A percentile compares a stretch with the other conserved stretches of the same genome.
Evolutionary conservation across 345 rosid genomes (phyloP).

Genomic region (Gossypium longicalyx): DNA sequence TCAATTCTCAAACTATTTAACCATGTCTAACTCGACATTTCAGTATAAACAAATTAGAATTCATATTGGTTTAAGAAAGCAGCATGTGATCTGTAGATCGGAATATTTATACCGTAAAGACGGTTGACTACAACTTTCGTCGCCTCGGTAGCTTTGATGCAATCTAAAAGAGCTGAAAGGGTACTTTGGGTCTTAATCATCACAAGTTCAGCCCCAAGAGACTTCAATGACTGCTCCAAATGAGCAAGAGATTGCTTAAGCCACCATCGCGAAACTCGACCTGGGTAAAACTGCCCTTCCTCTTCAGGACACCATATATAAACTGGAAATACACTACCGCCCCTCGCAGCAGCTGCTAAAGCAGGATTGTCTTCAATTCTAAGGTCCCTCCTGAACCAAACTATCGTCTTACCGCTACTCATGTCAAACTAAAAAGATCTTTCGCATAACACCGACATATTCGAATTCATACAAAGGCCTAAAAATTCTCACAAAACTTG

Average conservation of each 20-base stretch:
- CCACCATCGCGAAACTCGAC: conserved; percentile 98
- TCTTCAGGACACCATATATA: conserved; percentile 92
- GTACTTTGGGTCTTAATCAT: conserved; percentile 65
- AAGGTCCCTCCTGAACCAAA: conserved; percentile 95
- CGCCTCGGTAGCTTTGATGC: conserved; percentile 53
- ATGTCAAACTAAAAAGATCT: conserved; percentile 26
- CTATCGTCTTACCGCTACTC: conserved; percentile 58
- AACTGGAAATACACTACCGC: conserved; percentile 69
- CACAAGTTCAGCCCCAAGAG: conserved; percentile 74
- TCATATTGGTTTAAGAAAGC: background rate
- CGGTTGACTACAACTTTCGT: conserved; percentile 81
- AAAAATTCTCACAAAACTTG: background rate
- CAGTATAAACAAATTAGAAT: background rate
- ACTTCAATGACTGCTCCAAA: conserved; percentile 58
- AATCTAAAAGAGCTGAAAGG: conserved; percentile 59
- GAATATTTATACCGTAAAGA: conserved; percentile 67
- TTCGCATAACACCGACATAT: background rate
- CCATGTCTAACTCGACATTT: background rate
- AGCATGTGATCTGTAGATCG: background rate
- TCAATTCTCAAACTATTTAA: background rate
- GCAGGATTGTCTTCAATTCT: conserved; percentile 98
- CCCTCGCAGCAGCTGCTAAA: conserved; percentile 80
- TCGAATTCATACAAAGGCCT: conserved; percentile 7
- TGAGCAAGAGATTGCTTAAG: conserved; percentile 77
- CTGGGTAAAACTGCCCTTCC: conserved; percentile 85